Conservation (phyloP, 345 rosid genomes). For the Ceriops zippeliana region DNA sequence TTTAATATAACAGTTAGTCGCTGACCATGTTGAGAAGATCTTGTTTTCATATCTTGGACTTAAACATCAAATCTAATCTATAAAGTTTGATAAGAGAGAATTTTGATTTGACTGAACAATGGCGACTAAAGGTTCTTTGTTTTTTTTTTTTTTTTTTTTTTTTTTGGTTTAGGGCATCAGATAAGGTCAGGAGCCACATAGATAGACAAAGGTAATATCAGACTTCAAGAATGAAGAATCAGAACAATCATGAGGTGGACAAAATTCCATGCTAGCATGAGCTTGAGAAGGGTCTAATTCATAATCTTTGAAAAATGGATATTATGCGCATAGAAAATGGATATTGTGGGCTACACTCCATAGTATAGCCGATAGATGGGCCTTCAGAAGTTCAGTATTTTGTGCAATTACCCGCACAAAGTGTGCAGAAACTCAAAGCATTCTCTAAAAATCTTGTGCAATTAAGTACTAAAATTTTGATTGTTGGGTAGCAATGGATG, state of each 20-base stretch:
- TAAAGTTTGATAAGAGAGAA: neutral
- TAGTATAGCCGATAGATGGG: too few relatives aligned
- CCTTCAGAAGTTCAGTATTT: too few relatives aligned
- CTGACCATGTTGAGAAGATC: slow-evolving; percentile 11
- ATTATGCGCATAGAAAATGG: neutral
- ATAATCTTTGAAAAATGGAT: neutral
- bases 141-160: neutral
- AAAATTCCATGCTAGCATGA: slow-evolving; percentile 7
- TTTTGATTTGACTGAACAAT: neutral
- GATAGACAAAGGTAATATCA: neutral
- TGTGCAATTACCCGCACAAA: too few relatives aligned
- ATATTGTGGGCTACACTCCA: neutral
- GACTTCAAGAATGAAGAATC: neutral
- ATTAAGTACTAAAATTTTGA: too few relatives aligned
- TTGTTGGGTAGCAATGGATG: too few relatives aligned
- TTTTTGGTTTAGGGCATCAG: neutral
- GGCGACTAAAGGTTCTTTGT: neutral
- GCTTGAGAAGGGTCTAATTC: neutral
- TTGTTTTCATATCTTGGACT: slow-evolving; percentile 4
- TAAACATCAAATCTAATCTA: neutral
- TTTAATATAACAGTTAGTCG: neutral
- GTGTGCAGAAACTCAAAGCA: too few relatives aligned
- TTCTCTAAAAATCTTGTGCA: too few relatives aligned
- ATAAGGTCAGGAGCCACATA: neutral
- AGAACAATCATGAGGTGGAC: neutral